These are phyloP conservation scores for Pilatotrama ljubarskyi DNA, from an alignment of 768 basidiomycete genomes.

Conservation along the genomic window DNA sequence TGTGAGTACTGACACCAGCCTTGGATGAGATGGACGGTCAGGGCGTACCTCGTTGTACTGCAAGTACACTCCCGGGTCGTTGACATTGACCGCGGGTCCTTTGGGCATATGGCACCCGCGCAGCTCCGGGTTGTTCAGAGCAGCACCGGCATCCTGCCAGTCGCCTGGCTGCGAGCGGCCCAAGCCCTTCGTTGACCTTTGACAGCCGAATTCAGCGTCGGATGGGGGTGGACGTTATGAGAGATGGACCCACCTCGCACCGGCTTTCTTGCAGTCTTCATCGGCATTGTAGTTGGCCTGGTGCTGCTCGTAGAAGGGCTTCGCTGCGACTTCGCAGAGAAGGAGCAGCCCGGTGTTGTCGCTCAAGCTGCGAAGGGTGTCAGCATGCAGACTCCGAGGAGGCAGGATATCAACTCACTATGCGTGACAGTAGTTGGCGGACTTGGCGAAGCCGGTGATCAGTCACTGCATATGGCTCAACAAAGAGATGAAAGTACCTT, in stretches of 20 bases:
- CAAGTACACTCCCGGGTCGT: slow-evolving; percentile 33
- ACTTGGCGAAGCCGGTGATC: slow-evolving; percentile 33
- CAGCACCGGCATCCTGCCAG: slow-evolving; percentile 61
- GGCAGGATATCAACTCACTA: slow-evolving; percentile 35
- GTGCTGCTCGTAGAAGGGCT: slow-evolving; percentile 52
- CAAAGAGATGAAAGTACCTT: slow-evolving; percentile 40
- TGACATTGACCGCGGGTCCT: slow-evolving; percentile 41
- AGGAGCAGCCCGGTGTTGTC: slow-evolving; percentile 54
- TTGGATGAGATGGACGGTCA: neutral
- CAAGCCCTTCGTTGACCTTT: slow-evolving; percentile 55
- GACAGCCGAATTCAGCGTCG: neutral
- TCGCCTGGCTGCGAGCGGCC: slow-evolving; percentile 51
- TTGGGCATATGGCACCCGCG: slow-evolving; percentile 62
- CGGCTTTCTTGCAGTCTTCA: slow-evolving; percentile 48
- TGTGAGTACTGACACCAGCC: neutral
- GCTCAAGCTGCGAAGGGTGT: slow-evolving; percentile 43
- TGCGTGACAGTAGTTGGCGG: slow-evolving; percentile 56
- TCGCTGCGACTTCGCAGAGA: slow-evolving; percentile 60
- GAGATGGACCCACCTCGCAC: slow-evolving; percentile 19
- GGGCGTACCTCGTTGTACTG: slow-evolving; percentile 59
- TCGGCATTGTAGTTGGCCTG: slow-evolving; percentile 53
- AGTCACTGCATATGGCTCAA: neutral
- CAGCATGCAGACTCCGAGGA: neutral
- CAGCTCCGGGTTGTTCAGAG: slow-evolving; percentile 49
- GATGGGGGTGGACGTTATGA: neutral